These are phyloP conservation scores for Lathyrus sativus DNA, from an alignment of 306 rosid genomes.

Conservation along the genomic window DNA sequence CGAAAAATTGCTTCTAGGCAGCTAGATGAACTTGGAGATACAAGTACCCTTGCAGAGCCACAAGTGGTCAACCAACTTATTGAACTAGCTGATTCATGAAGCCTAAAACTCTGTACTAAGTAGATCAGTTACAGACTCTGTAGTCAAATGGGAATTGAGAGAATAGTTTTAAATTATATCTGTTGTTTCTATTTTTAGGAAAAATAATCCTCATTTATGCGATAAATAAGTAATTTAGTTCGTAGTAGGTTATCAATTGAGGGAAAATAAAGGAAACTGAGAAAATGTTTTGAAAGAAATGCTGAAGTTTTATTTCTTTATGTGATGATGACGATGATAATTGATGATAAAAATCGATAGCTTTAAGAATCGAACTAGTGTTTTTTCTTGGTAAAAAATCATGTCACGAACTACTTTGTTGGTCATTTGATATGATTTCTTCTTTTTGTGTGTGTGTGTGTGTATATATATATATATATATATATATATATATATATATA, in stretches of 20 bases:
- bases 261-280: neutral
- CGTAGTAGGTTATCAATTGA: neutral
- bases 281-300: neutral
- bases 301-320: neutral
- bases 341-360: neutral
- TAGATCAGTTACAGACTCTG: neutral
- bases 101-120: slow-evolving; percentile 30
- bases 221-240: slow-evolving; percentile 17
- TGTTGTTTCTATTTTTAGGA: neutral
- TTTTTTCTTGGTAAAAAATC: too few species aligned
- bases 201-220: neutral
- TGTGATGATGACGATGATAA: neutral
- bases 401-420: too few species aligned
- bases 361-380: too few species aligned
- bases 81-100: slow-evolving; percentile 63
- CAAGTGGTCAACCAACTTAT: slow-evolving; percentile 85
- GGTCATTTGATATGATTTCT: too few species aligned
- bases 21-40: slow-evolving; percentile 91
- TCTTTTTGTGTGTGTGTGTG: too few species aligned
- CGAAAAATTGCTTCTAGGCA: slow-evolving; percentile 93
- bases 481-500: too few species aligned
- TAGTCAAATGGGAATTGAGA: slow-evolving; percentile 18
- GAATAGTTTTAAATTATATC: slow-evolving; percentile 14
- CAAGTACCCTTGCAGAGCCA: slow-evolving; percentile 95
- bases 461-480: too few species aligned